A percentile compares a stretch with the other conserved stretches of the same genome.
Evolutionary conservation across 352 stramenopile species (phyloP).

Genomic region (Phytophthora cactorum): DNA sequence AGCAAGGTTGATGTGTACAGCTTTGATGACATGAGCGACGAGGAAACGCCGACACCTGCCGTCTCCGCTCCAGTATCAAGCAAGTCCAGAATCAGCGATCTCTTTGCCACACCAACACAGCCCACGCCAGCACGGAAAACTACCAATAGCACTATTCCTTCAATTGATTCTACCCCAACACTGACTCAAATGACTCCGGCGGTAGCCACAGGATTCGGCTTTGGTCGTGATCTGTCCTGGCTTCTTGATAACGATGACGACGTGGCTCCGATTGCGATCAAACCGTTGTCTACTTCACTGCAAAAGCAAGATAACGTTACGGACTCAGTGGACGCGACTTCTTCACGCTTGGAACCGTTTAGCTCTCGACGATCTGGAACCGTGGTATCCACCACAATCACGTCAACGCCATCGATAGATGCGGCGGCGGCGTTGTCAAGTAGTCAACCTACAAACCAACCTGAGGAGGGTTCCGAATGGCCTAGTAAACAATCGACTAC

Average conservation of each 20-base stretch:
- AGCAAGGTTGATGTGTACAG: constrained; percentile 56
- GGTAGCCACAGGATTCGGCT: constrained; percentile 33
- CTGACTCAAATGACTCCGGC: constrained; percentile 14
- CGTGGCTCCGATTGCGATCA: constrained; percentile 12
- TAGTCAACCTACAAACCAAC: constrained; percentile 6
- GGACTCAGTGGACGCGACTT: background rate
- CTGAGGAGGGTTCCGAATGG: background rate
- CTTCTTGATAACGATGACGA: constrained; percentile 56
- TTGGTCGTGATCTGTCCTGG: constrained; percentile 65
- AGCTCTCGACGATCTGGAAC: constrained; percentile 17
- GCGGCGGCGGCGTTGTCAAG: constrained; percentile 11
- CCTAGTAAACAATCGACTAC: constrained; percentile 11
- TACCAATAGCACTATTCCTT: constrained; percentile 2
- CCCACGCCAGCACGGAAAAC: constrained; percentile 15
- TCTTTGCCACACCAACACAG: constrained; percentile 24
- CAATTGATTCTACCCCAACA: background rate
- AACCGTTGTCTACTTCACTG: constrained; percentile 12
- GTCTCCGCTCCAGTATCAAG: constrained; percentile 5
- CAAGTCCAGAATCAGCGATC: constrained; percentile 34
- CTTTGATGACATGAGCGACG: constrained; percentile 53
- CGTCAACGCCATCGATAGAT: constrained; percentile 10
- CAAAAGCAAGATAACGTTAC: constrained; percentile 12
- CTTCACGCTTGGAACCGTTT: constrained; percentile 15
- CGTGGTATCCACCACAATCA: background rate
- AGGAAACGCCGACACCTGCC: constrained; percentile 26